phyloP scores from a whole-genome alignment of 805 yeast species.

The Saccharomycopsis babjevae region DNA sequence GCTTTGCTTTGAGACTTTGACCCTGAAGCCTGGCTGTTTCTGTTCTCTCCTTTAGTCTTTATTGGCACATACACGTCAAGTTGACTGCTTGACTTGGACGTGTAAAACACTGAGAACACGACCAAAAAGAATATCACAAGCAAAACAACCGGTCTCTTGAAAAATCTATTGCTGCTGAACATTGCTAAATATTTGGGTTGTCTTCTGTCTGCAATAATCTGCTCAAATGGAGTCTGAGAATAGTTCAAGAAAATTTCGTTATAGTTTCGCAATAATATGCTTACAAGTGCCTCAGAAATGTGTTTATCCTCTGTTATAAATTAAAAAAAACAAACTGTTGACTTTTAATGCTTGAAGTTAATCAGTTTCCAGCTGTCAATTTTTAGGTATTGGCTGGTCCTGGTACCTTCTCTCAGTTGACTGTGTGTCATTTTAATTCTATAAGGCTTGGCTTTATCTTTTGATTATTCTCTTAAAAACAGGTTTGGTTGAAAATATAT shows the following conservation, averaged over 20 bases:
- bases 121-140: constrained; percentile 8
- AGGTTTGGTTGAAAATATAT: too few species aligned
- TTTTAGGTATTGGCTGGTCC: too few species aligned
- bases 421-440: background rate
- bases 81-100: constrained; percentile 14
- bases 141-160: constrained; percentile 7
- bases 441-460: background rate
- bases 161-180: background rate
- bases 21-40: background rate
- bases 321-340: too few species aligned
- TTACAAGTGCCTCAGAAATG: too few species aligned
- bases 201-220: too few species aligned
- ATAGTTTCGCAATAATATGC: too few species aligned
- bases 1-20: background rate
- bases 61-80: background rate
- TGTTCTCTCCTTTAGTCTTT: background rate
- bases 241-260: too few species aligned
- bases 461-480: background rate
- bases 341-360: too few species aligned
- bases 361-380: too few species aligned
- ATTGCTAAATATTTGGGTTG: background rate
- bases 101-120: constrained; percentile 11
- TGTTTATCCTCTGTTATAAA: too few species aligned
- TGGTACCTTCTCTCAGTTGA: too few species aligned
- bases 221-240: too few species aligned